Evolutionary conservation across 129 eudicot genomes (phyloP).

Genomic region (Saussurea involucrata): DNA sequence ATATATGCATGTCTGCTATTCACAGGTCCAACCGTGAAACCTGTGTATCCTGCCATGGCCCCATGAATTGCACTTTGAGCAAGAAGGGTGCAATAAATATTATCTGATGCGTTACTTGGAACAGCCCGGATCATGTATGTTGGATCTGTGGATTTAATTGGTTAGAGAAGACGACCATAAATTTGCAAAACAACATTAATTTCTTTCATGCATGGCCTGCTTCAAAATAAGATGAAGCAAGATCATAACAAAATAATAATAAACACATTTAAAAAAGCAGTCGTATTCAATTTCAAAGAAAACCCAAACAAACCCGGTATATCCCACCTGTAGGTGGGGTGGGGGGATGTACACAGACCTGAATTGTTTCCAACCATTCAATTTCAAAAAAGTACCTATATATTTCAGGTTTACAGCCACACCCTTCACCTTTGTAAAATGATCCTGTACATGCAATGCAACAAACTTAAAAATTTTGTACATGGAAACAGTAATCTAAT

Average conservation of each 20-base stretch:
- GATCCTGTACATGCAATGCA: conserved; percentile 57
- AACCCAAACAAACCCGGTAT: too few relatives aligned
- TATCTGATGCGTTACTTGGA: conserved; percentile 88
- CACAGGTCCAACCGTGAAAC: conserved; percentile 90
- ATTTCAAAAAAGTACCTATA: conserved; percentile 50
- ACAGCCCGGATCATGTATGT: conserved; percentile 92
- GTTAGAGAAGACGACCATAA: background rate
- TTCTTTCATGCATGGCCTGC: background rate
- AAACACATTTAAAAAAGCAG: background rate
- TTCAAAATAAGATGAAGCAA: background rate
- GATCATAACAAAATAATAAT: background rate
- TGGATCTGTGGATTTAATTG: conserved; percentile 57
- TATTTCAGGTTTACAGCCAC: conserved; percentile 71
- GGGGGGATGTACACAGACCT: too few relatives aligned
- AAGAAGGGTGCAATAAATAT: conserved; percentile 90
- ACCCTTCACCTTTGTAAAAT: conserved; percentile 68
- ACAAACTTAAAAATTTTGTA: background rate
- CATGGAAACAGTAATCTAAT: background rate
- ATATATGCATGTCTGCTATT: conserved; percentile 92
- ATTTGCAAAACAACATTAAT: background rate
- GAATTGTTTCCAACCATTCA: background rate
- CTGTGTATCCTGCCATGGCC: conserved; percentile 93
- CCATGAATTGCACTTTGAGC: conserved; percentile 93
- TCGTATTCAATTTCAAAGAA: background rate
- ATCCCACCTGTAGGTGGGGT: too few relatives aligned